phyloP scores from a whole-genome alignment of 2,329 filamentous ascomycete species.

The Apiospora saccharicola region DNA sequence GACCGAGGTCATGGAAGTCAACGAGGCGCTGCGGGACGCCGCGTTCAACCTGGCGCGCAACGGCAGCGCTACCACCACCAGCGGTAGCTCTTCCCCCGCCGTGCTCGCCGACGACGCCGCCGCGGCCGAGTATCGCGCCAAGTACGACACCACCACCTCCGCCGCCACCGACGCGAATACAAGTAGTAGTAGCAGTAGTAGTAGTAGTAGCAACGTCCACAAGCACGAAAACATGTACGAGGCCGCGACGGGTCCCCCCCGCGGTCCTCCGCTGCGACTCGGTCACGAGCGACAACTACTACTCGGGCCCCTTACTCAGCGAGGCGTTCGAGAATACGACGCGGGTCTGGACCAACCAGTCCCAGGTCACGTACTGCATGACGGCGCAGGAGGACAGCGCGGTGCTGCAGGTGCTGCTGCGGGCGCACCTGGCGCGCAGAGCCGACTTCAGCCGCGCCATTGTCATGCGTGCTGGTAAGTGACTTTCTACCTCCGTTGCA shows the following conservation, averaged over 20 bases:
- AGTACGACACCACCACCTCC: slow-evolving; percentile 51
- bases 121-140: slow-evolving; percentile 60
- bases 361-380: slow-evolving; percentile 69
- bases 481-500: too few species aligned
- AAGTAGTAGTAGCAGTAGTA: too few species aligned
- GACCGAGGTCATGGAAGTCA: slow-evolving; percentile 75
- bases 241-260: slow-evolving; percentile 58
- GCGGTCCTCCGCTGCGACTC: slow-evolving; percentile 70
- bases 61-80: slow-evolving; percentile 34
- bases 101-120: slow-evolving; percentile 58
- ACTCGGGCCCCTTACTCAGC: slow-evolving; percentile 65
- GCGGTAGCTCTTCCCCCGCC: slow-evolving; percentile 44
- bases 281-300: slow-evolving; percentile 77
- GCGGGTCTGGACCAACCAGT: slow-evolving; percentile 69
- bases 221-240: slow-evolving; percentile 38
- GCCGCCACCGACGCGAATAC: too few species aligned
- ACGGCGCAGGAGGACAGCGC: slow-evolving; percentile 79
- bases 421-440: slow-evolving; percentile 61
- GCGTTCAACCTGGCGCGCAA: slow-evolving; percentile 57
- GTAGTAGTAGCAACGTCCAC: too few species aligned
- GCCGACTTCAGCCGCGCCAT: slow-evolving; percentile 74
- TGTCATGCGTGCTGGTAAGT: slow-evolving; percentile 71
- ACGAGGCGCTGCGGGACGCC: slow-evolving; percentile 60
- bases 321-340: slow-evolving; percentile 66
- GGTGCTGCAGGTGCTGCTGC: slow-evolving; percentile 69